A percentile compares a stretch with the other conserved stretches of the same genome.
Conservation (phyloP, 2,329 filamentous ascomycete genomes). For the Xylariaceae sp. region DNA sequence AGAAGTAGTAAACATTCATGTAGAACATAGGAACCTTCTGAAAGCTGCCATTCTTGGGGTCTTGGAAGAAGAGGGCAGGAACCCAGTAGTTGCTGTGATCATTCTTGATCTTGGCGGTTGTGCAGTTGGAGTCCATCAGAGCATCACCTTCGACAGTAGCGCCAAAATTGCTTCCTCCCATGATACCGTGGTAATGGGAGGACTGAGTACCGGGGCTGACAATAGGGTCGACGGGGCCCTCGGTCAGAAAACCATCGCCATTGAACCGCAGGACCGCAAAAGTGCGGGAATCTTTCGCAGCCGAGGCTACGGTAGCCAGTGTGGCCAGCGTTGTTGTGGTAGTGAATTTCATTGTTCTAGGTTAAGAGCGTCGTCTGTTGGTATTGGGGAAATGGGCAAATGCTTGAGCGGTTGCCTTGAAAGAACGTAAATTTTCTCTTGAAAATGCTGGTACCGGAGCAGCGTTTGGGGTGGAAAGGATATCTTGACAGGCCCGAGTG, state of each 20-base stretch:
- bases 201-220: constrained; percentile 64
- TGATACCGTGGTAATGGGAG: constrained; percentile 71
- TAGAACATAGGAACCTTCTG: constrained; percentile 73
- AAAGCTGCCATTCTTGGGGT: constrained; percentile 66
- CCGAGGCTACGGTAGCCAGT: constrained; percentile 48
- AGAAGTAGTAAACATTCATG: constrained; percentile 80
- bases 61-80: constrained; percentile 71
- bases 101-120: constrained; percentile 69
- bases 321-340: constrained; percentile 30
- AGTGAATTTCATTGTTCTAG: constrained; percentile 38
- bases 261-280: constrained; percentile 76
- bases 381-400: constrained; percentile 19
- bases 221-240: constrained; percentile 71
- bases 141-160: constrained; percentile 65
- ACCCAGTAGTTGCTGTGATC: constrained; percentile 82
- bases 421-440: constrained; percentile 28
- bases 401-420: constrained; percentile 26
- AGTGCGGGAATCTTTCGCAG: constrained; percentile 54
- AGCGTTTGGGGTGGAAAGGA: constrained; percentile 19
- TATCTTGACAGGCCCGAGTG: constrained; percentile 14
- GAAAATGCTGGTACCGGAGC: constrained; percentile 27
- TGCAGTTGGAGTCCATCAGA: constrained; percentile 68
- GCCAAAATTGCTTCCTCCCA: constrained; percentile 73
- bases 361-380: constrained; percentile 6
- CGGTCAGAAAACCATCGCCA: constrained; percentile 65